phyloP scores from a whole-genome alignment of 495 filamentous ascomycete species.

The Penicillium fimorum region DNA sequence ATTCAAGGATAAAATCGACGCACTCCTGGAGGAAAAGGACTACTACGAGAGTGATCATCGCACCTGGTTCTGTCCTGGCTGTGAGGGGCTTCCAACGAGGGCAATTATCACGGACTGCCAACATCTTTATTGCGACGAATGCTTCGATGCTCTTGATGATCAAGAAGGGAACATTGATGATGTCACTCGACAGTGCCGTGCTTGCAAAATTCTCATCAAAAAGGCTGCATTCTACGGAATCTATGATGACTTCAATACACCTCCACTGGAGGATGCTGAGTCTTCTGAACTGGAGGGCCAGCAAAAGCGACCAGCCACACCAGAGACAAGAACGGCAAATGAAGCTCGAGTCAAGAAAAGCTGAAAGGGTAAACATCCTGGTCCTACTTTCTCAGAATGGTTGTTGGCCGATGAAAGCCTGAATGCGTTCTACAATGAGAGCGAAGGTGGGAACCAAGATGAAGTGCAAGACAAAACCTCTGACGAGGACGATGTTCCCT shows the following conservation, averaged over 20 bases:
- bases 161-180: background rate
- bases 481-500: background rate
- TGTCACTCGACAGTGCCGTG: background rate
- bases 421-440: background rate
- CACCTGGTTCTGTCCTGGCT: background rate
- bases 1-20: background rate
- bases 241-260: background rate
- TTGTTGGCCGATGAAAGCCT: background rate
- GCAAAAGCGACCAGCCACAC: background rate
- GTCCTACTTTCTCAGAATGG: background rate
- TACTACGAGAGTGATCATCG: background rate
- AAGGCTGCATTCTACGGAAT: background rate
- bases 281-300: background rate
- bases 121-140: background rate
- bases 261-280: background rate
- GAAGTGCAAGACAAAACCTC: background rate
- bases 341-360: background rate
- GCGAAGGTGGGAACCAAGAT: background rate
- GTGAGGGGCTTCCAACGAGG: background rate
- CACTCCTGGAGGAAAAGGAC: background rate
- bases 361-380: background rate
- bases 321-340: background rate
- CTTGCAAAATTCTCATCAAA: background rate
- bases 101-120: background rate
- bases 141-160: background rate